Evolutionary conservation across 2,329 filamentous ascomycete genomes (phyloP).

Genomic region (Chaetomiaceae sp.): DNA sequence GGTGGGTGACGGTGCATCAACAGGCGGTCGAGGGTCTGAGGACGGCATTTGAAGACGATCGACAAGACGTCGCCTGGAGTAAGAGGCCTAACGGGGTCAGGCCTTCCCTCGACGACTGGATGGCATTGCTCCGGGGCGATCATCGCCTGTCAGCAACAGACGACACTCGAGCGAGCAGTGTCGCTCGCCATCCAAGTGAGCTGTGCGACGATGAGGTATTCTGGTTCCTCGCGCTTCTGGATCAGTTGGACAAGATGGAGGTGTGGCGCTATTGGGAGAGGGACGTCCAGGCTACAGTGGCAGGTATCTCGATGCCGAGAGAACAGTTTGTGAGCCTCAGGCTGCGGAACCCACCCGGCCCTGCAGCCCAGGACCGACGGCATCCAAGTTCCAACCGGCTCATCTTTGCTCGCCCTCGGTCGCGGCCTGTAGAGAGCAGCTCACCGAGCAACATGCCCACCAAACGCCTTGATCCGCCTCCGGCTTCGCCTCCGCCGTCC

Average conservation of each 20-base stretch:
- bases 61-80: neutral
- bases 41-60: constrained; percentile 1
- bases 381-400: neutral
- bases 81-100: too few species aligned
- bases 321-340: constrained; percentile 6
- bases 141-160: neutral
- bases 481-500: too few species aligned
- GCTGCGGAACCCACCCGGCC: neutral
- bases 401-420: constrained; percentile 4
- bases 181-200: neutral
- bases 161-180: neutral
- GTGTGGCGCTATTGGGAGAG: neutral
- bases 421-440: neutral
- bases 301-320: neutral
- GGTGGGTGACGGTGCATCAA: neutral
- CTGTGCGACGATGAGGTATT: constrained; percentile 6
- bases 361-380: neutral
- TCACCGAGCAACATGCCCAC: too few species aligned
- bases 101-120: neutral
- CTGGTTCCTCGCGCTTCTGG: constrained; percentile 14
- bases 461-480: too few species aligned
- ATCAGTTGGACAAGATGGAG: neutral
- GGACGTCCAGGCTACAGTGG: neutral
- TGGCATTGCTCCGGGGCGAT: neutral
- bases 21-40: neutral